phyloP scores from a whole-genome alignment of 768 basidiomycete genomes.

The Hypholoma fasciculare region DNA sequence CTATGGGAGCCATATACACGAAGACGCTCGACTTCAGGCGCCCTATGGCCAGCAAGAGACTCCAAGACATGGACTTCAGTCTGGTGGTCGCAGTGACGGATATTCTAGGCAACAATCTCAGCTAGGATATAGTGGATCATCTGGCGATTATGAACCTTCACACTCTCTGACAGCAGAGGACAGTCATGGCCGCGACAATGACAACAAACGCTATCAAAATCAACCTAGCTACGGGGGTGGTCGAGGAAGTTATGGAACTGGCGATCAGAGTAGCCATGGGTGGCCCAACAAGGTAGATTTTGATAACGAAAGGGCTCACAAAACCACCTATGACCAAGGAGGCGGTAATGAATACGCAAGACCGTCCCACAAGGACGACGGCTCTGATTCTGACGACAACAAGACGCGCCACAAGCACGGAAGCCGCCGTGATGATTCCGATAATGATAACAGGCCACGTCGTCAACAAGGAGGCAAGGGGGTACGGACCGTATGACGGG shows the following conservation, averaged over 20 bases:
- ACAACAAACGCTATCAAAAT: background rate
- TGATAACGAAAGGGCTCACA: constrained; percentile 8
- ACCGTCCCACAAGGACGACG: background rate
- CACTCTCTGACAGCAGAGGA: constrained; percentile 4
- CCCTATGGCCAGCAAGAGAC: constrained; percentile 5
- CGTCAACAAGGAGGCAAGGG: background rate
- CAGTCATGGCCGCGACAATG: constrained; percentile 7
- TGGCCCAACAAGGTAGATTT: background rate
- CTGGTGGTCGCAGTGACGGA: constrained; percentile 12
- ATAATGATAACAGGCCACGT: constrained; percentile 5
- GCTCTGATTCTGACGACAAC: constrained; percentile 12
- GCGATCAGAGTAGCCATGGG: background rate
- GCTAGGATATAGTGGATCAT: constrained; percentile 13
- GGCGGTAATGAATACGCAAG: constrained; percentile 2
- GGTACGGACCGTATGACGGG: background rate
- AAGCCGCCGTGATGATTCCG: background rate
- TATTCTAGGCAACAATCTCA: background rate
- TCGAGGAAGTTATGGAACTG: background rate
- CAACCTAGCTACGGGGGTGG: background rate
- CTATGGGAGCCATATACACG: background rate
- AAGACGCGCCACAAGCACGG: constrained; percentile 2
- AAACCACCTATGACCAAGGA: background rate
- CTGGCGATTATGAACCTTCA: constrained; percentile 7
- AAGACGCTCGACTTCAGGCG: background rate
- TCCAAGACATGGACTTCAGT: constrained; percentile 3